A percentile compares a stretch with the other conserved stretches of the same genome.
phyloP scores from a whole-genome alignment of 225 moss, liverwort and hornwort genomes.

The Neckera pumila region DNA sequence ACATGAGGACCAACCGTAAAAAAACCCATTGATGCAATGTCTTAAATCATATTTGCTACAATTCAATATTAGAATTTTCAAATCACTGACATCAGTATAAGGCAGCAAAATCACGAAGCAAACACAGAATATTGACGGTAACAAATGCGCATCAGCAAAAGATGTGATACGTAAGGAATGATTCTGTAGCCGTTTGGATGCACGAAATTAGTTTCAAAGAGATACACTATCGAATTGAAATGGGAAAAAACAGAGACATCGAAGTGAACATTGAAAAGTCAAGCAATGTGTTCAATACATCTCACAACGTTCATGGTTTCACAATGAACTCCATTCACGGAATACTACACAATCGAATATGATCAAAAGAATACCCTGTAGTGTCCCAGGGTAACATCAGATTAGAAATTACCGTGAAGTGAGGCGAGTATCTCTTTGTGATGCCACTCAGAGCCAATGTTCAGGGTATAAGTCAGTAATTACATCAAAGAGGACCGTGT shows the following conservation, averaged over 20 bases:
- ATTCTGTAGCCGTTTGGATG: not conserved
- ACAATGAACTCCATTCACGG: not conserved
- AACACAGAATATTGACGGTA: not conserved
- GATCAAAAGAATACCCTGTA: not conserved
- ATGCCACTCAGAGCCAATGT: not conserved
- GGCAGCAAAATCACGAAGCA: too few relatives aligned
- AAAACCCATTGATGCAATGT: not conserved
- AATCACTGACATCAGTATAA: too few relatives aligned
- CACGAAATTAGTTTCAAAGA: not conserved
- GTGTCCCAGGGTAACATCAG: too few relatives aligned
- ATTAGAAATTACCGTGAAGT: not conserved
- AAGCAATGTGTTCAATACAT: not conserved
- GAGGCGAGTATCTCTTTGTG: not conserved
- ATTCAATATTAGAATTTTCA: not conserved
- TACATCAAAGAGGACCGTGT: not conserved
- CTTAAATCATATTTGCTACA: too few relatives aligned
- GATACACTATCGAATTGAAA: not conserved
- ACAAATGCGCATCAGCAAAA: not conserved
- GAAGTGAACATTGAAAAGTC: not conserved
- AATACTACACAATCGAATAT: not conserved
- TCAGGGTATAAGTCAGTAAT: not conserved
- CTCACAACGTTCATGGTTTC: not conserved
- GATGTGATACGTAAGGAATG: not conserved
- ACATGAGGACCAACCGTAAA: not conserved
- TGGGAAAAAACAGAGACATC: not conserved